Base-by-base conservation (phyloP, 768 basidiomycete genomes). In the Mycena olivaceomarginata region DNA sequence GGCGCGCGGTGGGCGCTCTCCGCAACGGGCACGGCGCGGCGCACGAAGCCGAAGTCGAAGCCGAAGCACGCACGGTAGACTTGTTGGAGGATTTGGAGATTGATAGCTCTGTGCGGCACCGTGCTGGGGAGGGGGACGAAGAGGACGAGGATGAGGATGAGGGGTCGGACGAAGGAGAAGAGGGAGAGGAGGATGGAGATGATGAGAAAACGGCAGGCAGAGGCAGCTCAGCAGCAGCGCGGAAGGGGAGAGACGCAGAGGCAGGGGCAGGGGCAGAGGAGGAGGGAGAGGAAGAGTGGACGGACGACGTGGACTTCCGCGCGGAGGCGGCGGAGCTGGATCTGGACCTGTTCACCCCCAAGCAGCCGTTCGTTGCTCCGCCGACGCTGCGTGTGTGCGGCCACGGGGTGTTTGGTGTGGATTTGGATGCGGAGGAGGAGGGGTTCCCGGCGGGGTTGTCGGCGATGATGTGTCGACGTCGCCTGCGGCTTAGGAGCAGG, bases 291-390 rank as follows among this genome's bases (percentile, higher is more conserved):
- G 77, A 70, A 12, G 69, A 60, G 0, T 78, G 77, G 74, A 39
- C 25, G 43, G 64, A 62, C 48, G 74, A 78, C 51, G 18, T 79
- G 43, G 77, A 74, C 22, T 60, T 72, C 41, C 25, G 39, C 11
- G 53, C 41, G 39, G 73, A 72, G 67, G 68, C 60, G 46, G 73
- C 67, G 62, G n/a, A 41, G 31, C 48, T 57, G 31, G 66, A 41
- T 15, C 51, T 74, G 60, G 39, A 22, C n/a, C 41, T 37, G 20
- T 31, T 10, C 25, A 25, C 25, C 25, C 25, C 25, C 25, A 25
- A 25, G 25, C 25, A 25, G 41, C 39, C 15, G 57, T 31, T 31
- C 31, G 31, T 31, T 31, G 31, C 31, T 31, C 31, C 31, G 3
- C 31, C 31, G 31, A 31, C 31, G 31, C 31, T 31, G 31, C 31